A percentile compares a stretch with the other conserved stretches of the same genome.
Evolutionary conservation across 345 rosid species (phyloP).

Genomic region (Syzygium aqueum): DNA sequence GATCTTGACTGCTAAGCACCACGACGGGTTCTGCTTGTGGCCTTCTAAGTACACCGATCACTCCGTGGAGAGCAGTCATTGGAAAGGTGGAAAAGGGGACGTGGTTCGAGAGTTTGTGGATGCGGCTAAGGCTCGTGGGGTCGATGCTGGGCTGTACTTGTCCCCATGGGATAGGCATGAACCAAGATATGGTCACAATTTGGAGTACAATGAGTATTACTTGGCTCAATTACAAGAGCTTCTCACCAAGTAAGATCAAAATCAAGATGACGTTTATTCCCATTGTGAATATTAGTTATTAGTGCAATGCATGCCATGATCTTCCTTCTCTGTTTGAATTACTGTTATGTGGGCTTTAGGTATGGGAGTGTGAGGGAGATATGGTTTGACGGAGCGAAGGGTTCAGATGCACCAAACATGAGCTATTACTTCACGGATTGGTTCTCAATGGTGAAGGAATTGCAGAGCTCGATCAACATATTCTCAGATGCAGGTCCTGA

Average conservation of each 20-base stretch:
- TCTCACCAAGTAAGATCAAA: conserved; percentile 26
- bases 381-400: conserved; percentile 80
- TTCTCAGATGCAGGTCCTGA: conserved; percentile 76
- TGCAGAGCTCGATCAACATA: conserved; percentile 61
- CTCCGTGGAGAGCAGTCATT: conserved; percentile 45
- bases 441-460: conserved; percentile 69
- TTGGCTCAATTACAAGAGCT: conserved; percentile 65
- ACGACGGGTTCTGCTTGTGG: conserved; percentile 79
- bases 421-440: conserved; percentile 55
- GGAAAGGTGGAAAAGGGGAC: conserved; percentile 57
- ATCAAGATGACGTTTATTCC: not conserved
- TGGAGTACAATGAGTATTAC: conserved; percentile 63
- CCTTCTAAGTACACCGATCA: conserved; percentile 60
- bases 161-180: conserved; percentile 85
- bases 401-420: conserved; percentile 48
- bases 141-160: conserved; percentile 53
- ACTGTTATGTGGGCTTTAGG: conserved; percentile 7
- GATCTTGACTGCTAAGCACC: conserved; percentile 72
- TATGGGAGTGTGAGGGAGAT: conserved; percentile 56
- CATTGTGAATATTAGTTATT: not conserved
- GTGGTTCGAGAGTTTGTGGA: conserved; percentile 44
- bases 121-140: conserved; percentile 29
- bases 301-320: not conserved
- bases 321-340: not conserved
- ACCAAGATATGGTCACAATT: conserved; percentile 39